Conservation (phyloP, 257 asterid genomes). For the Coffea eugenioides region DNA sequence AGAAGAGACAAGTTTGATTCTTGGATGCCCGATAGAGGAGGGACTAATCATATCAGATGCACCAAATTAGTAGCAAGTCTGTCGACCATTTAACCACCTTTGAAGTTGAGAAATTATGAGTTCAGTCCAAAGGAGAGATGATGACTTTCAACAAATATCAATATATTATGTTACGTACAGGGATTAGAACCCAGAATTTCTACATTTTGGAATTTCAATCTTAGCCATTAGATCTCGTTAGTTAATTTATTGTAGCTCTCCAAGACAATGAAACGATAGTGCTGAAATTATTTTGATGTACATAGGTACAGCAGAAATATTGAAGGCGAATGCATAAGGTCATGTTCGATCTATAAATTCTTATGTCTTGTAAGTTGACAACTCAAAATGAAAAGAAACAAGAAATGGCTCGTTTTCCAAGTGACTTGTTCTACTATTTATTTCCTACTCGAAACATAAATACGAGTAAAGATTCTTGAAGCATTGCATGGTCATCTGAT, state of each 20-base stretch:
- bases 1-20: not conserved
- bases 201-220: no score
- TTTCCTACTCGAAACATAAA: not conserved
- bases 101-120: not conserved
- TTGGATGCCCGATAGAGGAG: not conserved
- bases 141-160: not conserved
- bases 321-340: constrained; percentile 3
- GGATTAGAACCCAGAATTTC: no score
- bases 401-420: constrained; percentile 23
- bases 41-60: not conserved
- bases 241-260: not conserved
- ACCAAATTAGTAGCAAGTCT: not conserved
- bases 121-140: no score
- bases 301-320: constrained; percentile 1
- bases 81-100: not conserved
- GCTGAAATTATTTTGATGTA: not conserved
- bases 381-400: constrained; percentile 18
- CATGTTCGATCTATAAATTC: constrained; percentile 4
- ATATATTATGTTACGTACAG: not conserved
- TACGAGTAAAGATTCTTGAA: not conserved
- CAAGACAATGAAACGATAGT: not conserved
- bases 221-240: no score
- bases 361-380: constrained; percentile 12
- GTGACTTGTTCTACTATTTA: not conserved
- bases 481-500: constrained; percentile 17